Conservation (phyloP, 768 basidiomycete genomes). For the Candolleomyces aberdarensis region DNA sequence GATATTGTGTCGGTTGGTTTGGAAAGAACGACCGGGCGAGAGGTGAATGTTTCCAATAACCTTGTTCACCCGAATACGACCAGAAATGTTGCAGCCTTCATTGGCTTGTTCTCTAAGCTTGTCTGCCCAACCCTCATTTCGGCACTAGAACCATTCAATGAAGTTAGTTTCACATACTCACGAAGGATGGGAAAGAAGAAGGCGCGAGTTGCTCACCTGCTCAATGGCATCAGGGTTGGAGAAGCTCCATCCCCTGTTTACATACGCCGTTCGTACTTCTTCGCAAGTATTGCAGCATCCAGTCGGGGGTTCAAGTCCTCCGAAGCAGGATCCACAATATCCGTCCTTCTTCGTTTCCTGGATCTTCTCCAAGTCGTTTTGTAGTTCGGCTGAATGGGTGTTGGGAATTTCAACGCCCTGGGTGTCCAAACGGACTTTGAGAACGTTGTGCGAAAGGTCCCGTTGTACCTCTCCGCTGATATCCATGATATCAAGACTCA, state of each 20-base stretch:
- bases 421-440: conserved; percentile 74
- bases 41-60: conserved; percentile 95
- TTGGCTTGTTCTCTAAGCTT: conserved; percentile 88
- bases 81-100: conserved; percentile 93
- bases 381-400: conserved; percentile 57
- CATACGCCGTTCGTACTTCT: conserved; percentile 86
- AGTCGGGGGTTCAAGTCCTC: conserved; percentile 66
- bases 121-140: conserved; percentile 91
- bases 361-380: conserved; percentile 85
- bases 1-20: conserved; percentile 71
- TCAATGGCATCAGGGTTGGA: conserved; percentile 86
- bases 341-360: conserved; percentile 53
- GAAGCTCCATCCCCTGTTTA: conserved; percentile 95
- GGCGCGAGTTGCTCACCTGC: conserved; percentile 55
- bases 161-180: background rate
- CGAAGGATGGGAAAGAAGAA: too few relatives aligned
- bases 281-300: conserved; percentile 98
- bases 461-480: conserved; percentile 94
- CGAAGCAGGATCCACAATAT: conserved; percentile 97
- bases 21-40: conserved; percentile 95
- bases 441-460: conserved; percentile 84
- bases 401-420: conserved; percentile 58
- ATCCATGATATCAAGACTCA: conserved; percentile 97
- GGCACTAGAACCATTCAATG: conserved; percentile 54
- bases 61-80: conserved; percentile 93